These are phyloP conservation scores for Suhomyces sp. DNA, from an alignment of 805 yeast species.

Conservation along the genomic window DNA sequence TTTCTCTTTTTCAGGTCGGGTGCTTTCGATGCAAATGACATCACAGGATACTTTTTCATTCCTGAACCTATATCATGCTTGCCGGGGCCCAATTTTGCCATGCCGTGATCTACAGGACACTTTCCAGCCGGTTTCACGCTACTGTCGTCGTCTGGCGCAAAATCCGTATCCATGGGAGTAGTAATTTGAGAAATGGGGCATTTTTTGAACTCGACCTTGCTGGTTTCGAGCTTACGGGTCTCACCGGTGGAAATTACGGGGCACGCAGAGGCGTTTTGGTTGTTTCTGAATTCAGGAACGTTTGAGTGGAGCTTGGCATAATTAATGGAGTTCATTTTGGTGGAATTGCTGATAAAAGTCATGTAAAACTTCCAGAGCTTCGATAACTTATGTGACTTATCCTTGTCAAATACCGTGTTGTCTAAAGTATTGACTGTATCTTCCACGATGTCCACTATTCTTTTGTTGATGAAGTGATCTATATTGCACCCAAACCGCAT, in stretches of 20 bases:
- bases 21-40: background rate
- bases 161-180: slow-evolving; percentile 16
- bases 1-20: slow-evolving; percentile 17
- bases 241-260: slow-evolving; percentile 13
- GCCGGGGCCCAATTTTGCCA: background rate
- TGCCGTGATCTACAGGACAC: slow-evolving; percentile 8
- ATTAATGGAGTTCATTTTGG: slow-evolving; percentile 24
- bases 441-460: slow-evolving; percentile 12
- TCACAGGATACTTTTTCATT: slow-evolving; percentile 9
- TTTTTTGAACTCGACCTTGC: slow-evolving; percentile 9
- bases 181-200: slow-evolving; percentile 27
- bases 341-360: slow-evolving; percentile 32
- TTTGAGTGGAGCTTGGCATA: slow-evolving; percentile 33
- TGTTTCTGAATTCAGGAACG: slow-evolving; percentile 23
- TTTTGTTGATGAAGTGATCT: slow-evolving; percentile 8
- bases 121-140: slow-evolving; percentile 1
- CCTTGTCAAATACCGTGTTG: slow-evolving; percentile 13
- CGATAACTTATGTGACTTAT: slow-evolving; percentile 16
- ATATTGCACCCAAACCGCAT: slow-evolving; percentile 6
- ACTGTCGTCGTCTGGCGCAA: background rate
- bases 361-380: slow-evolving; percentile 41
- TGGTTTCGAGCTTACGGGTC: background rate
- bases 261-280: slow-evolving; percentile 10
- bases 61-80: background rate
- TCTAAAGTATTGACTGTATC: slow-evolving; percentile 10